Conservation (phyloP, 2,329 filamentous ascomycete genomes). For the Sarocladium kiliense region DNA sequence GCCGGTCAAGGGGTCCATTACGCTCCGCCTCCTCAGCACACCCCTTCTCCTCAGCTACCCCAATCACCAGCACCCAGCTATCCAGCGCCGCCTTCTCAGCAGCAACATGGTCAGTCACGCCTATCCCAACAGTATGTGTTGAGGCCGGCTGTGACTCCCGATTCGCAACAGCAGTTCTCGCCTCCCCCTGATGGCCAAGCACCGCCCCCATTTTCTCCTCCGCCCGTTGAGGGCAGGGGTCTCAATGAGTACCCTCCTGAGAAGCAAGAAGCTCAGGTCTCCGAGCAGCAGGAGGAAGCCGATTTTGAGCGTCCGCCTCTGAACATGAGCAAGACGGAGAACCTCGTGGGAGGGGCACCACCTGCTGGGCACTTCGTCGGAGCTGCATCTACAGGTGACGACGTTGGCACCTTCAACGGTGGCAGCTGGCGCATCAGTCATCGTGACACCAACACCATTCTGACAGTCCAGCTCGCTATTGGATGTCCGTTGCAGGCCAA, state of each 20-base stretch:
- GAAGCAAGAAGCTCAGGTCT: conserved; percentile 16
- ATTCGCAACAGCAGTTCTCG: conserved; percentile 24
- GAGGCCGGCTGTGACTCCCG: conserved; percentile 19
- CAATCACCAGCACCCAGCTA: conserved; percentile 17
- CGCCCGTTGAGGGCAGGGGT: neutral
- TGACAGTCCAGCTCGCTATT: conserved; percentile 85
- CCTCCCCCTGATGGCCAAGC: conserved; percentile 22
- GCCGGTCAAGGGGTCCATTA: conserved; percentile 12
- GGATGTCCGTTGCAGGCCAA: conserved; percentile 78
- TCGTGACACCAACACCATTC: conserved; percentile 80
- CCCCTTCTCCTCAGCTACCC: conserved; percentile 16
- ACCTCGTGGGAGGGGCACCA: conserved; percentile 34
- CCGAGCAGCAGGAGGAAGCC: neutral
- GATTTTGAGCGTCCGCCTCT: conserved; percentile 20
- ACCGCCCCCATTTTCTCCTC: conserved; percentile 18
- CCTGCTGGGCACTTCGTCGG: conserved; percentile 57
- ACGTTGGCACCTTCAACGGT: conserved; percentile 95
- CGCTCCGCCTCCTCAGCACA: conserved; percentile 19
- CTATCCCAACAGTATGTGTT: conserved; percentile 15
- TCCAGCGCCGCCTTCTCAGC: conserved; percentile 21
- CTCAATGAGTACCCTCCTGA: conserved; percentile 21
- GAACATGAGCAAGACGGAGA: conserved; percentile 20
- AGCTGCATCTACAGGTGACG: conserved; percentile 57
- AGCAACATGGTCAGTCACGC: conserved; percentile 16
- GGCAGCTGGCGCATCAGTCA: conserved; percentile 93